These are phyloP conservation scores for Wickerhamomyces rabaulensis DNA, from an alignment of 805 yeast species.

Conservation along the genomic window DNA sequence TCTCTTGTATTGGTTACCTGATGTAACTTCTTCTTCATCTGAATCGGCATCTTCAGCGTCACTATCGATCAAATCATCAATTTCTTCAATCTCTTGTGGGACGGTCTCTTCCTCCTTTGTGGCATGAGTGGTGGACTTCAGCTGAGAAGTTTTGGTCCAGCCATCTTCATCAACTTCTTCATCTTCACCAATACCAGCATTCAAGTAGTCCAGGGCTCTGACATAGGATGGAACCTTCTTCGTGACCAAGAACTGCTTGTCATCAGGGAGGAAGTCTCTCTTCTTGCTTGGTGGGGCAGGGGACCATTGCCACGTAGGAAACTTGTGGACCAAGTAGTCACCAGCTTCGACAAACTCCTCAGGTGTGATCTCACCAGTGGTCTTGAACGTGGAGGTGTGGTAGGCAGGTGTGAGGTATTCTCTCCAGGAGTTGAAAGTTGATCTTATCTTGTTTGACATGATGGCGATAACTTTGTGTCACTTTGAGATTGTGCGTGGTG, in stretches of 20 bases:
- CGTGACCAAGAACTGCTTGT: slow-evolving; percentile 84
- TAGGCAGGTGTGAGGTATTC: slow-evolving; percentile 91
- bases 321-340: slow-evolving; percentile 82
- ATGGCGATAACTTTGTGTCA: slow-evolving; percentile 1
- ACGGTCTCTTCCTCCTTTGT: neutral
- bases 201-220: slow-evolving; percentile 54
- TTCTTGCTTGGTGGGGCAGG: slow-evolving; percentile 47
- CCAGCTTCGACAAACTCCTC: slow-evolving; percentile 95
- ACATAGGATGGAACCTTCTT: slow-evolving; percentile 83
- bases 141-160: slow-evolving; percentile 44
- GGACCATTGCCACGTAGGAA: slow-evolving; percentile 97
- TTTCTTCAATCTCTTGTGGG: slow-evolving; percentile 30
- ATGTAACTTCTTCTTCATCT: slow-evolving; percentile 29
- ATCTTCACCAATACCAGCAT: slow-evolving; percentile 33
- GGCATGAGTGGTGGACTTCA: slow-evolving; percentile 10
- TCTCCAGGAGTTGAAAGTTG: slow-evolving; percentile 76
- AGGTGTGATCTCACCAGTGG: slow-evolving; percentile 91
- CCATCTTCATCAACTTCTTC: slow-evolving; percentile 44
- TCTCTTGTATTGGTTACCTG: slow-evolving; percentile 37
- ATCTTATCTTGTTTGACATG: slow-evolving; percentile 39
- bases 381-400: slow-evolving; percentile 77
- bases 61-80: slow-evolving; percentile 41
- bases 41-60: slow-evolving; percentile 34
- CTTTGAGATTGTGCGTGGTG: neutral
- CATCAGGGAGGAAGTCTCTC: slow-evolving; percentile 73